A percentile compares a stretch with the other conserved stretches of the same genome.
phyloP scores from a whole-genome alignment of 257 asterid genomes.

The Anisodus tanguticus region DNA sequence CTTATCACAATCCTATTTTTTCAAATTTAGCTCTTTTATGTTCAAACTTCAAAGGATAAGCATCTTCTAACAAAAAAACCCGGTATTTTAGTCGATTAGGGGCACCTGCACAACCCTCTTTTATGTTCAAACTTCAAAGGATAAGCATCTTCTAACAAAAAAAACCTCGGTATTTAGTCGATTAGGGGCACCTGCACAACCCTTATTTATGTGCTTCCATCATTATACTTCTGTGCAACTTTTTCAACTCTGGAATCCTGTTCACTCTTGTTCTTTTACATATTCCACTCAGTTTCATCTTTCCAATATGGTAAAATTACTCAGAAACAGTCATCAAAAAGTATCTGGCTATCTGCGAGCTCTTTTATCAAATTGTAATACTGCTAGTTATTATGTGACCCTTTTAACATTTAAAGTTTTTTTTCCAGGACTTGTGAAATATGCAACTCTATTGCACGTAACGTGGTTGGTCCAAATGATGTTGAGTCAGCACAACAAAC shows the following conservation, averaged over 20 bases:
- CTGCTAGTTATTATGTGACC: not conserved
- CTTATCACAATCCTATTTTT: not conserved
- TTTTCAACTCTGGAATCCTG: not conserved
- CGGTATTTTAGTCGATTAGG: not conserved
- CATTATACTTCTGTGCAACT: not conserved
- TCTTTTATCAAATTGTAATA: not conserved
- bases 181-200: not conserved
- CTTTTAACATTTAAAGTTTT: not conserved
- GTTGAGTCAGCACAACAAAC: conserved; percentile 52
- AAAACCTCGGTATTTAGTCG: not conserved
- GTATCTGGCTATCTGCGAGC: not conserved
- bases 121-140: not conserved
- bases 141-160: not conserved
- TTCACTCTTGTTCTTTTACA: not conserved
- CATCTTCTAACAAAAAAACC: not conserved
- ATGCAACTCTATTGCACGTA: conserved; percentile 78
- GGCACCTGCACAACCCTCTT: not conserved
- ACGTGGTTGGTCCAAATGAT: conserved; percentile 70
- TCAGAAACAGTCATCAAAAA: not conserved
- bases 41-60: not conserved
- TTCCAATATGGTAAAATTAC: not conserved
- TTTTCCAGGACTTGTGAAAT: conserved; percentile 83
- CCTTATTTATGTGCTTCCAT: not conserved
- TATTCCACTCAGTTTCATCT: not conserved
- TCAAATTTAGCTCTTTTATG: not conserved